Base-by-base conservation (phyloP, 345 rosid genomes). In the Populus euphratica region DNA sequence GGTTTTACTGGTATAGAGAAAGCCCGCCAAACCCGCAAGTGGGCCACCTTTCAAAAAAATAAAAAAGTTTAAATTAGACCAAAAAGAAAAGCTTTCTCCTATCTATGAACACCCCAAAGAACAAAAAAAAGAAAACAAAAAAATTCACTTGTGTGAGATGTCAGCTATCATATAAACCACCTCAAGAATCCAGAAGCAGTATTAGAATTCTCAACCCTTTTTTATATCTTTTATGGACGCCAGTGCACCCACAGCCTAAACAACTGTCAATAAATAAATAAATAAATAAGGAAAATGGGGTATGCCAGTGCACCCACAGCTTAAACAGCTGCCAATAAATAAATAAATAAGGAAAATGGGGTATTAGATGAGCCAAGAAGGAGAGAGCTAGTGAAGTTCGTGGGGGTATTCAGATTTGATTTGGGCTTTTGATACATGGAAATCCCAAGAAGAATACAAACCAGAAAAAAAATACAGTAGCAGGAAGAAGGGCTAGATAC, bases 1-100 rank as follows among this genome's bases (percentile, higher is more conserved):
- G 86, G 63, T 83, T 83, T 78, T 75, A 78, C 82, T 68, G 81
- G 85, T 75, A 70, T 23, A 52, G 62, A 77, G 71, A 78, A 76
- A 83, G 86, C 86, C 91, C 90, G 87, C 90, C 91, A 81, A 86
- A 84, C 87, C 87, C 80, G 16, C 25, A 36, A 59, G 88, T 83
- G 89, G 88, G 86, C 90, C 87, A 79, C 75, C 83, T 66, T 11
- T 8, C 7, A 10, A 18, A 2, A n/a, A 72, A 67, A 70, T 9
- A 5, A 5, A 21, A 72, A 70, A 64, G 50, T 75, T 49, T 70
- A 64, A 68, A 76, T 77, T 69, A 85, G 11, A 66, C 5, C 1
- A 8, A 17, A 17, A 75, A 72, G n/a, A 25, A 69, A 71, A 64
- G 38, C 14, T 38, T 47, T 59, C 38, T 18, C 4, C 14, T 18